Percentiles rank a stretch among this genome's conserved stretches.
Evolutionary conservation across 2,329 filamentous ascomycete genomes (phyloP).

Genomic region (Sphaerulina vaccinii): DNA sequence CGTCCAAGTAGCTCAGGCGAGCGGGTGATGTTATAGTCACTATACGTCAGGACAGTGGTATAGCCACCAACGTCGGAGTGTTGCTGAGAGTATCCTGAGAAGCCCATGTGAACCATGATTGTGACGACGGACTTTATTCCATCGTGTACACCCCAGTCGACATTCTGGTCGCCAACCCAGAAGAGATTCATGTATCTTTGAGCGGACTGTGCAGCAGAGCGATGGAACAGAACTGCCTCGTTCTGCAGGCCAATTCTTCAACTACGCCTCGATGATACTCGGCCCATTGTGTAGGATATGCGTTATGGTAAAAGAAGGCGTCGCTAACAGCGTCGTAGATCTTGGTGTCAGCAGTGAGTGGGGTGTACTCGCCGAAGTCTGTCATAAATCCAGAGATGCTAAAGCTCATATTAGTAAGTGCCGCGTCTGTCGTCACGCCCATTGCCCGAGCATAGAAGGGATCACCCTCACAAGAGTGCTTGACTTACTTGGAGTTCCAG

Average conservation of each 20-base stretch:
- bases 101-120: constrained; percentile 39
- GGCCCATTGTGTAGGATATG: constrained; percentile 40
- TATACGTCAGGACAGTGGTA: constrained; percentile 35
- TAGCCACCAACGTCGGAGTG: constrained; percentile 42
- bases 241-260: constrained; percentile 31
- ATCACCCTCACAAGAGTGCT: too few relatives aligned
- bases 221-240: constrained; percentile 40
- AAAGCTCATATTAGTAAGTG: background rate
- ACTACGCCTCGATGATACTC: constrained; percentile 35
- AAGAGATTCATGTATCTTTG: constrained; percentile 41
- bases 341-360: constrained; percentile 33
- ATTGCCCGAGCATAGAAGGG: too few relatives aligned
- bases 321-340: constrained; percentile 34
- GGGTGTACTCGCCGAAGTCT: constrained; percentile 41
- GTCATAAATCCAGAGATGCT: constrained; percentile 39
- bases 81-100: constrained; percentile 38
- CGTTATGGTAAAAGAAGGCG: constrained; percentile 38
- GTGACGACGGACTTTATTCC: constrained; percentile 40
- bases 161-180: constrained; percentile 42
- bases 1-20: constrained; percentile 39
- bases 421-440: too few relatives aligned
- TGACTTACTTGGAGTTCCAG: constrained; percentile 34
- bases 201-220: constrained; percentile 36
- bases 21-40: constrained; percentile 37
- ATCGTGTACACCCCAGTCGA: constrained; percentile 38